Evolutionary conservation across 1,284 basidiomycete species (phyloP).

Genomic region (Ganoderma lucidum): DNA sequence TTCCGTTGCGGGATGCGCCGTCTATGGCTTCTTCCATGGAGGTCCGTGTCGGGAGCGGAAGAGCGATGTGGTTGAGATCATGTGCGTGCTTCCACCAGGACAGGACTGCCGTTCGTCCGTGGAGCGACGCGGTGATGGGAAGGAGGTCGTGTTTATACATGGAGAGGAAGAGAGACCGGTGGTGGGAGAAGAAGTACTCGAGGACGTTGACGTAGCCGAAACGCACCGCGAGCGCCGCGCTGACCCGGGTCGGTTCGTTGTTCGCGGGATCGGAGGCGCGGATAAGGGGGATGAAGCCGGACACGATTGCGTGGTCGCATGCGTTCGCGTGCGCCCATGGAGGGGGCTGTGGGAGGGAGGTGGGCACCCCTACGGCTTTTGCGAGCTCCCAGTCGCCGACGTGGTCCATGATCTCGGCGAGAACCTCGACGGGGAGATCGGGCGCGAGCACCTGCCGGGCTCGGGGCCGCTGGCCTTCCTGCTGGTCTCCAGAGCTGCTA

Average conservation of each 20-base stretch:
- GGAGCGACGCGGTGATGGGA: constrained; percentile 74
- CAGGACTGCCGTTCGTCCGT: constrained; percentile 76
- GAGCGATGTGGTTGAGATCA: constrained; percentile 61
- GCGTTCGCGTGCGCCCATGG: constrained; percentile 75
- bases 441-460: constrained; percentile 47
- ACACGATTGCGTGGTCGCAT: constrained; percentile 74
- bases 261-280: constrained; percentile 60
- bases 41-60: constrained; percentile 57
- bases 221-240: constrained; percentile 70
- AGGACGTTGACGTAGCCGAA: constrained; percentile 81
- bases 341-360: constrained; percentile 66
- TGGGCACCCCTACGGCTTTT: constrained; percentile 76
- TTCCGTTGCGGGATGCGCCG: constrained; percentile 74
- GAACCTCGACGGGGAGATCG: constrained; percentile 76
- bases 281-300: constrained; percentile 65
- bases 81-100: constrained; percentile 81
- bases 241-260: constrained; percentile 70
- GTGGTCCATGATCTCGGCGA: constrained; percentile 79
- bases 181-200: constrained; percentile 70
- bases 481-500: constrained; percentile 13
- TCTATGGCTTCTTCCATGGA: constrained; percentile 73
- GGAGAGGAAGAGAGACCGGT: constrained; percentile 66
- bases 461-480: constrained; percentile 33
- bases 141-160: constrained; percentile 72
- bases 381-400: constrained; percentile 84